These are phyloP conservation scores for Chrysoporthe deuterocubensis DNA, from an alignment of 2,329 filamentous ascomycete species.

Conservation along the genomic window DNA sequence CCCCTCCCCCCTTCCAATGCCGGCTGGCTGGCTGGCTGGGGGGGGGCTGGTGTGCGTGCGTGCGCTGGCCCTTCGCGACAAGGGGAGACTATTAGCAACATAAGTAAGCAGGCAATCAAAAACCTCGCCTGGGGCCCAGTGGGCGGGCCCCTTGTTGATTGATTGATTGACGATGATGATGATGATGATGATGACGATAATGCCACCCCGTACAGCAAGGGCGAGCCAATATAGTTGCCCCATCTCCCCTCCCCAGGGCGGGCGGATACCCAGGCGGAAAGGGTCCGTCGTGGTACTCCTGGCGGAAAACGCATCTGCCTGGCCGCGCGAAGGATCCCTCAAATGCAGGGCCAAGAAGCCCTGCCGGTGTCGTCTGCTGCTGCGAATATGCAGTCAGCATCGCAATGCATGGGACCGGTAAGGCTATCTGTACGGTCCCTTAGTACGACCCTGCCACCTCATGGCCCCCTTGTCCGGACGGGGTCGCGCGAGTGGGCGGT, in stretches of 20 bases:
- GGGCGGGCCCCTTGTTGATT: too few species aligned
- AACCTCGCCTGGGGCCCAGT: not conserved
- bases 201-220: too few species aligned
- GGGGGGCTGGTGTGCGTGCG: not conserved
- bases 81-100: not conserved
- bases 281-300: too few species aligned
- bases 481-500: not conserved
- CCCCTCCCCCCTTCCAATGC: too few species aligned
- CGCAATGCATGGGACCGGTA: constrained; percentile 1
- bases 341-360: not conserved
- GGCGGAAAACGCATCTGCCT: too few species aligned
- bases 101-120: not conserved
- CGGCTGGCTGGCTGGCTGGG: too few species aligned
- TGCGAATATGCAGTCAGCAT: constrained; percentile 2
- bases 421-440: constrained; percentile 7
- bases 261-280: too few species aligned
- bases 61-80: not conserved
- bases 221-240: too few species aligned
- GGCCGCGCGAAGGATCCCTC: too few species aligned
- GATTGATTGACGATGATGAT: too few species aligned
- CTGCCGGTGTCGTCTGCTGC: not conserved
- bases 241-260: too few species aligned
- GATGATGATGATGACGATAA: too few species aligned
- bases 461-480: constrained; percentile 14
- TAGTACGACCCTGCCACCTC: constrained; percentile 15